These are phyloP conservation scores for Cucurbita moschata DNA, from an alignment of 306 rosid species.

Conservation along the genomic window DNA sequence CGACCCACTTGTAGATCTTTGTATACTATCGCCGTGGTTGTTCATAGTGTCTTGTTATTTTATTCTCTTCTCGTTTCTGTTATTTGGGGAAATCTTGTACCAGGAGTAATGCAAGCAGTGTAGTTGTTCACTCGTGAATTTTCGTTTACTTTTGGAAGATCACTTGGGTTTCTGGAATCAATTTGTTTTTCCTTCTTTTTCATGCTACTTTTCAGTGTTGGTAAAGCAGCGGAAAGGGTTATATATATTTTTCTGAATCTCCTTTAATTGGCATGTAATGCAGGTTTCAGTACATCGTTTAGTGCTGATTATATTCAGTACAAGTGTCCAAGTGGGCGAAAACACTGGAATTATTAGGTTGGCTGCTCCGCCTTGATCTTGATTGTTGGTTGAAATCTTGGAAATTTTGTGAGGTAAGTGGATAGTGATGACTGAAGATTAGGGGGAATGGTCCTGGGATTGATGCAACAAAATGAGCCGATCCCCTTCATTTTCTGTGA, in stretches of 20 bases:
- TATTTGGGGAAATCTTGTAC: not conserved
- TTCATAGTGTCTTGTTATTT: conserved; percentile 5
- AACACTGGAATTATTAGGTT: not conserved
- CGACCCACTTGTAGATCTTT: conserved; percentile 32
- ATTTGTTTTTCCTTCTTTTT: not conserved
- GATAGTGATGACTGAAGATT: conserved; percentile 16
- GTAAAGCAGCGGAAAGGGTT: not conserved
- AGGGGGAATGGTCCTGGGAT: conserved; percentile 19
- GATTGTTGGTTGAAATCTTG: conserved; percentile 13
- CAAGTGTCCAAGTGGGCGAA: conserved; percentile 11
- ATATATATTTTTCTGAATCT: not conserved
- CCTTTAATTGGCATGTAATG: not conserved
- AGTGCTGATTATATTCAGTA: not conserved
- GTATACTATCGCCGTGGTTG: conserved; percentile 10
- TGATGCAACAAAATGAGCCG: conserved; percentile 53
- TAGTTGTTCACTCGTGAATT: not conserved
- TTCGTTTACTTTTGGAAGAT: not conserved
- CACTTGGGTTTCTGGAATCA: not conserved
- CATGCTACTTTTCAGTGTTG: conserved; percentile 13
- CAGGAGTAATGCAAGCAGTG: not conserved
- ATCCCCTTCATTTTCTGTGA: conserved; percentile 59
- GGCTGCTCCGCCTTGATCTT: conserved; percentile 7
- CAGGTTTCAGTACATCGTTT: not conserved
- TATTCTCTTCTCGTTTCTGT: not conserved
- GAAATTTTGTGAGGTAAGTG: conserved; percentile 19